phyloP scores from a whole-genome alignment of 768 basidiomycete species.

The Megacollybia marginata region DNA sequence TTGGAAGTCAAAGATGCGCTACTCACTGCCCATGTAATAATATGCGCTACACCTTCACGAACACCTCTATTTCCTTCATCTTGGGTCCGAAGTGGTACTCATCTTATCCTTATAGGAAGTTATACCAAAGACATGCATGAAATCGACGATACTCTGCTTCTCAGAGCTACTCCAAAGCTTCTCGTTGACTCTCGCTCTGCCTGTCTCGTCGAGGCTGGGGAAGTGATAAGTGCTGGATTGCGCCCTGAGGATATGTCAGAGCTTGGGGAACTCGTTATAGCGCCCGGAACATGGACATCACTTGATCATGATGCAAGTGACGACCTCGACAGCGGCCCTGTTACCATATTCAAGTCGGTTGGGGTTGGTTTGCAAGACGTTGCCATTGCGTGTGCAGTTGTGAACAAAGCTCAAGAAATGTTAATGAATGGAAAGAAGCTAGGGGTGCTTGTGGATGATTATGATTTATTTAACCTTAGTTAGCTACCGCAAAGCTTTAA shows the following conservation, averaged over 20 bases:
- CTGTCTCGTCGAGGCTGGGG: conserved; percentile 74
- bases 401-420: conserved; percentile 49
- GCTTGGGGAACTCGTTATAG: conserved; percentile 54
- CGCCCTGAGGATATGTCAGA: conserved; percentile 42
- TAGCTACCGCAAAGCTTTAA: too few species aligned
- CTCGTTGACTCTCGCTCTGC: conserved; percentile 72
- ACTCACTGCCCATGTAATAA: conserved; percentile 44
- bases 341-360: conserved; percentile 86
- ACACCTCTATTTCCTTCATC: conserved; percentile 61
- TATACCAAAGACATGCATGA: conserved; percentile 81
- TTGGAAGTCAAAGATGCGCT: conserved; percentile 25
- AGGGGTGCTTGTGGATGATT: conserved; percentile 42
- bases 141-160: conserved; percentile 51
- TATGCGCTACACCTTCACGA: conserved; percentile 72
- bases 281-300: not conserved
- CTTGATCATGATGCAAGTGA: not conserved
- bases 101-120: conserved; percentile 74
- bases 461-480: conserved; percentile 22
- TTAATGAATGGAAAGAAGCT: conserved; percentile 17
- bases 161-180: conserved; percentile 40
- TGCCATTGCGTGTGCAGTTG: conserved; percentile 65
- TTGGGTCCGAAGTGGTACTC: conserved; percentile 56
- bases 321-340: conserved; percentile 20
- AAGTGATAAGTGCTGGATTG: conserved; percentile 56
- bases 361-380: conserved; percentile 87